These are phyloP conservation scores for Solioccasus polychromus DNA, from an alignment of 768 basidiomycete species.

Conservation along the genomic window DNA sequence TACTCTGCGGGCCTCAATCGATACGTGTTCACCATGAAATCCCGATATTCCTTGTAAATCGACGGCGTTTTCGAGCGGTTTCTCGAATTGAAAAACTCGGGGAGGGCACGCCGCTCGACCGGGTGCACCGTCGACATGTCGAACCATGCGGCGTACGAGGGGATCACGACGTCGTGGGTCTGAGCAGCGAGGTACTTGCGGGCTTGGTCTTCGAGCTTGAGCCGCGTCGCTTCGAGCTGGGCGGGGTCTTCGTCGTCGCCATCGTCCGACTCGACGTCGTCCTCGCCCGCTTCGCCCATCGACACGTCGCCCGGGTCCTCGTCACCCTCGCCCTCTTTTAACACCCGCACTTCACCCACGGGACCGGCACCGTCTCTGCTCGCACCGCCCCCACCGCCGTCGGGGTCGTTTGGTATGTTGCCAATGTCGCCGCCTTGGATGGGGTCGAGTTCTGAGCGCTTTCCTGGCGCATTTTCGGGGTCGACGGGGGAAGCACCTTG, in stretches of 20 bases:
- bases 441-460: conserved; percentile 86
- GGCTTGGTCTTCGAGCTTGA: conserved; percentile 80
- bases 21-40: conserved; percentile 99
- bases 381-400: conserved; percentile 15
- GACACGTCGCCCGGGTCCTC: conserved; percentile 74
- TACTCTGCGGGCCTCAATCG: conserved; percentile 92
- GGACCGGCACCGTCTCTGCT: conserved; percentile 23
- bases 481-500: conserved; percentile 77
- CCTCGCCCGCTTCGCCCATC: conserved; percentile 77
- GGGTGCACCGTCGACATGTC: conserved; percentile 91
- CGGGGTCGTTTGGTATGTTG: conserved; percentile 53
- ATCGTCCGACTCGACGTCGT: conserved; percentile 77
- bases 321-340: conserved; percentile 56
- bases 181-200: conserved; percentile 95
- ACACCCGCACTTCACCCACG: conserved; percentile 34
- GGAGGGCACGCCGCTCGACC: conserved; percentile 87
- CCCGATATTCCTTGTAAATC: conserved; percentile 98
- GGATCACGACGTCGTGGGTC: conserved; percentile 95
- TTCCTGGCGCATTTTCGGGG: conserved; percentile 76
- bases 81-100: conserved; percentile 97
- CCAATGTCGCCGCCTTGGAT: conserved; percentile 74
- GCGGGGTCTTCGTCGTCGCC: conserved; percentile 85
- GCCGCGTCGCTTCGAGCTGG: conserved; percentile 75
- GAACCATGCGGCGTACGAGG: conserved; percentile 98
- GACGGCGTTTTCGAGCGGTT: conserved; percentile 94